Conservation (phyloP, 768 basidiomycete species). For the Auriscalpium orientale region DNA sequence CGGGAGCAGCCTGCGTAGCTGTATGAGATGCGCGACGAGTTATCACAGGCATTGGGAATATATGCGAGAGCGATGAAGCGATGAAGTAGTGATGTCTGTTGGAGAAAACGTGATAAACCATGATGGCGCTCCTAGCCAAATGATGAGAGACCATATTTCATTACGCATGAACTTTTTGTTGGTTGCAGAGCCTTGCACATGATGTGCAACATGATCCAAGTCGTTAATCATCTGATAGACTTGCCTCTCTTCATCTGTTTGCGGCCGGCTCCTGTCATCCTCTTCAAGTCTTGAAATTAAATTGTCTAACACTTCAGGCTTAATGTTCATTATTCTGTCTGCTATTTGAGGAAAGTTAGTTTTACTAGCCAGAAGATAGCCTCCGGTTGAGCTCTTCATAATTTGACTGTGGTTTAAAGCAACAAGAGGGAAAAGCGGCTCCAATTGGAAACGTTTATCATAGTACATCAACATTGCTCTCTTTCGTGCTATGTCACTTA, state of each 20-base stretch:
- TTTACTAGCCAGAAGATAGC: slow-evolving; percentile 16
- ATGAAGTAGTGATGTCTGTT: not conserved
- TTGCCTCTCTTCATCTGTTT: slow-evolving; percentile 4
- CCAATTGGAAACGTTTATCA: slow-evolving; percentile 33
- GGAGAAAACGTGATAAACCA: slow-evolving; percentile 20
- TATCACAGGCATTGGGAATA: no score
- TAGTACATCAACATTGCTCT: slow-evolving; percentile 28
- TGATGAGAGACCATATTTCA: slow-evolving; percentile 15
- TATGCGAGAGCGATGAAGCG: no score
- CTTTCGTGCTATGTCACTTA: slow-evolving; percentile 23
- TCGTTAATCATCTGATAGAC: slow-evolving; percentile 8
- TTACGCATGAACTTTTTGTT: slow-evolving; percentile 9
- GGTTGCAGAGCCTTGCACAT: slow-evolving; percentile 13
- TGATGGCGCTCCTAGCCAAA: slow-evolving; percentile 8
- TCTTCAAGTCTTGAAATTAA: not conserved
- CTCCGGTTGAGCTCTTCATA: slow-evolving; percentile 21
- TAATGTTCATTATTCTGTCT: not conserved
- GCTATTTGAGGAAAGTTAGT: slow-evolving; percentile 6
- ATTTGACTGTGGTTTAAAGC: no score
- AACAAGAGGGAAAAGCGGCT: slow-evolving; percentile 29
- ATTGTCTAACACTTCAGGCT: not conserved
- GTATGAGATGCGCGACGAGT: no score
- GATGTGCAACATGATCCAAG: slow-evolving; percentile 8
- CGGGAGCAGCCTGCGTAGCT: no score
- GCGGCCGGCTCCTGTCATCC: not conserved